A percentile compares a stretch with the other conserved stretches of the same genome.
Evolutionary conservation across 768 basidiomycete genomes (phyloP).

Genomic region (Leccinum fibrillosum): DNA sequence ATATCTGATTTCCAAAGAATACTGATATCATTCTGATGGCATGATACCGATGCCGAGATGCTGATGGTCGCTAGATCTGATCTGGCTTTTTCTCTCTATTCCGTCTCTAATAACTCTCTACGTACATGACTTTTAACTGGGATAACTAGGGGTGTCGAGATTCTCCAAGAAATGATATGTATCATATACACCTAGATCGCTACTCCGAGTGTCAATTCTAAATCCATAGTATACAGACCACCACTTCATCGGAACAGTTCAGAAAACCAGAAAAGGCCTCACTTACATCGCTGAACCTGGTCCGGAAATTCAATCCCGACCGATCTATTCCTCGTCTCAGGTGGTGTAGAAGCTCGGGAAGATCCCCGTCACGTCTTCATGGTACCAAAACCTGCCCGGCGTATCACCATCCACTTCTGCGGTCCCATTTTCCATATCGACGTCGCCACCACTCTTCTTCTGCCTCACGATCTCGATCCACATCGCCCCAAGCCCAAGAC

Average conservation of each 20-base stretch:
- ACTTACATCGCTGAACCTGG: background rate
- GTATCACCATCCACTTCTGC: constrained; percentile 3
- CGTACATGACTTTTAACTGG: background rate
- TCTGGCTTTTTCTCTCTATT: background rate
- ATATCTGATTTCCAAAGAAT: constrained; percentile 24
- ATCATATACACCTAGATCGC: background rate
- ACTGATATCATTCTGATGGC: constrained; percentile 5
- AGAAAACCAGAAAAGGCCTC: background rate
- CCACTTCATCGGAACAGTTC: background rate
- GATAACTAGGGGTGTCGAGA: background rate
- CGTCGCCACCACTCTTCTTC: constrained; percentile 8
- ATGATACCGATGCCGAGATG: background rate
- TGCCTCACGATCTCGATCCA: constrained; percentile 65
- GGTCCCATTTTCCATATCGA: background rate
- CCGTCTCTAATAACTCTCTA: background rate
- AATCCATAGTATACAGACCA: background rate
- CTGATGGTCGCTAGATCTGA: background rate
- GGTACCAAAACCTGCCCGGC: constrained; percentile 49
- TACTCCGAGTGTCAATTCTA: background rate
- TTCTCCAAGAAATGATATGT: background rate
- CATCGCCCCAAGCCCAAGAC: constrained; percentile 61
- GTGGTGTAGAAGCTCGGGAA: constrained; percentile 52
- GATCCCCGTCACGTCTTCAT: constrained; percentile 51
- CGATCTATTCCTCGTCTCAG: constrained; percentile 1
- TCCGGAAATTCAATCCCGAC: background rate